These are phyloP conservation scores for Iris macrosiphon DNA, from an alignment of 106 monocot species.

Conservation along the genomic window DNA sequence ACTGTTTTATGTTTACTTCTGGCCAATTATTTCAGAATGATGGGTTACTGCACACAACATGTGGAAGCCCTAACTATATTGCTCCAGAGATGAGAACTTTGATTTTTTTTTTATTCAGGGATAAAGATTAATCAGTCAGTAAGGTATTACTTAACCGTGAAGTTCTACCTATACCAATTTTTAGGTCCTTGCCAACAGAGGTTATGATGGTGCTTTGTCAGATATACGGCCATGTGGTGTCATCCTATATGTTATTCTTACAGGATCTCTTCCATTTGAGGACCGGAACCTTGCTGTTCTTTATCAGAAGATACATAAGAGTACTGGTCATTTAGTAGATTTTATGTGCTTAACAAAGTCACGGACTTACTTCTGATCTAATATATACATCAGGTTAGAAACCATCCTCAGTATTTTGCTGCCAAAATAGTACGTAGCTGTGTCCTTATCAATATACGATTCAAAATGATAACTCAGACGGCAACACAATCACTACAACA, in stretches of 20 bases:
- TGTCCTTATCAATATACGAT: too few relatives aligned
- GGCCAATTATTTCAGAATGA: slow-evolving; percentile 73
- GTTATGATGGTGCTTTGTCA: slow-evolving; percentile 85
- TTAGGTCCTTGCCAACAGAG: slow-evolving; percentile 81
- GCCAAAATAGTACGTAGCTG: too few relatives aligned
- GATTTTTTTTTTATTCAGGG: too few relatives aligned
- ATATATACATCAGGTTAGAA: too few relatives aligned
- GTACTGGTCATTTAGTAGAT: too few relatives aligned
- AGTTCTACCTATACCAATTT: background rate
- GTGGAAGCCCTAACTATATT: slow-evolving; percentile 95
- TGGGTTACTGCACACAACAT: slow-evolving; percentile 91
- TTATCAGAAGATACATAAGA: slow-evolving; percentile 69
- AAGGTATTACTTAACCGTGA: background rate
- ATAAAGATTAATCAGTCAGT: background rate
- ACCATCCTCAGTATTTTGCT: too few relatives aligned
- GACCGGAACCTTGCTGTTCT: slow-evolving; percentile 91
- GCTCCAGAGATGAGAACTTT: slow-evolving; percentile 58
- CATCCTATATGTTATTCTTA: slow-evolving; percentile 79
- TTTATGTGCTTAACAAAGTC: too few relatives aligned
- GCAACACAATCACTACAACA: too few relatives aligned
- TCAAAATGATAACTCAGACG: too few relatives aligned
- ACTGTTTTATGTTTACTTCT: too few relatives aligned
- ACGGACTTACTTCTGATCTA: too few relatives aligned
- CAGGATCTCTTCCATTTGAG: slow-evolving; percentile 81
- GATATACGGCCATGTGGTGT: slow-evolving; percentile 98